Conservation (phyloP, 2,329 filamentous ascomycete species). For the Aspergillus proliferans region DNA sequence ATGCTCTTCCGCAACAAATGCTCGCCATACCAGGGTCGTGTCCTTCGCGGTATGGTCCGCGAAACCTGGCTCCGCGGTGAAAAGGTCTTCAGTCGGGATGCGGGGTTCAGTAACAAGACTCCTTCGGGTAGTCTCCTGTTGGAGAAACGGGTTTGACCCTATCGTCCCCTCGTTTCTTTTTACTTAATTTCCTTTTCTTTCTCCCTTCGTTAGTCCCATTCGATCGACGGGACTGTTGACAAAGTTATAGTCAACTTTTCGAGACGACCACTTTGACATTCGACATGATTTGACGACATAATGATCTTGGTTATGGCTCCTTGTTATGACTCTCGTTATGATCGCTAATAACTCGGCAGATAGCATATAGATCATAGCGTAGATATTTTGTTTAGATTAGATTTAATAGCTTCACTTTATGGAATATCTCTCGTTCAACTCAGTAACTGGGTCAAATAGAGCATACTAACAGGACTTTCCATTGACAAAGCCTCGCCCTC, state of each 20-base stretch:
- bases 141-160: slow-evolving; percentile 30
- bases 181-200: not conserved
- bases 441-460: too few species aligned
- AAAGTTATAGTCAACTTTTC: not conserved
- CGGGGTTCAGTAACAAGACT: slow-evolving; percentile 33
- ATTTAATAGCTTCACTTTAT: not conserved
- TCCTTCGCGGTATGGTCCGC: slow-evolving; percentile 67
- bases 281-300: slow-evolving; percentile 3
- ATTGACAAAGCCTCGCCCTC: too few species aligned
- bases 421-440: too few species aligned
- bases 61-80: slow-evolving; percentile 81
- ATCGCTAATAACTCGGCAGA: slow-evolving; percentile 10
- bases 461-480: too few species aligned
- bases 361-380: slow-evolving; percentile 7
- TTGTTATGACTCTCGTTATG: slow-evolving; percentile 1
- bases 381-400: slow-evolving; percentile 3
- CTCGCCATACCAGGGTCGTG: slow-evolving; percentile 79
- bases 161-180: slow-evolving; percentile 1
- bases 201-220: slow-evolving; percentile 3
- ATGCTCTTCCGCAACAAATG: slow-evolving; percentile 96
- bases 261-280: not conserved
- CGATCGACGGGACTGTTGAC: not conserved
- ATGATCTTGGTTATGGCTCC: not conserved
- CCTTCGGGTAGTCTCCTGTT: slow-evolving; percentile 35
- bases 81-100: slow-evolving; percentile 65